Percentiles rank a stretch among this genome's conserved stretches.
Conservation (phyloP, 352 stramenopile species). For the Pythium oligandrum region DNA sequence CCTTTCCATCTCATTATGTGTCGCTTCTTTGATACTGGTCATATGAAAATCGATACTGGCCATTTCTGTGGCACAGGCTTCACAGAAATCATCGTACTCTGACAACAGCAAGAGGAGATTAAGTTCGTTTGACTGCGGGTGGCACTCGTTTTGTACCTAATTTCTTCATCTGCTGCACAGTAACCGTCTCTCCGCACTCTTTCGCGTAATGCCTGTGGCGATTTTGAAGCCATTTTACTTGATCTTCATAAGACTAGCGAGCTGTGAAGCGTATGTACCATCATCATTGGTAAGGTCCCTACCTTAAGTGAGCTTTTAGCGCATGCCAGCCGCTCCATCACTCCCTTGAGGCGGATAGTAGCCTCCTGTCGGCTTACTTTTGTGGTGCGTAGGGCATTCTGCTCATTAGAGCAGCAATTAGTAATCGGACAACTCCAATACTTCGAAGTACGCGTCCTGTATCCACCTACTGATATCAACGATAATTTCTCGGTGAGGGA, state of each 20-base stretch:
- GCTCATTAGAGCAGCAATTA: too few species aligned
- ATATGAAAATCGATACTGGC: neutral
- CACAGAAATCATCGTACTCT: neutral
- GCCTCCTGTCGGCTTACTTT: too few species aligned
- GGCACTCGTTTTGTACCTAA: conserved; percentile 5
- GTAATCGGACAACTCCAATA: too few species aligned
- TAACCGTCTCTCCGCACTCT: conserved; percentile 20
- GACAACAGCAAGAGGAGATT: conserved; percentile 12
- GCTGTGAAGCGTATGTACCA: neutral
- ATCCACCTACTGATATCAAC: too few species aligned
- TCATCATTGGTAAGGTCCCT: neutral
- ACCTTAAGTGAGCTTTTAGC: too few species aligned
- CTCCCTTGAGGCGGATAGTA: too few species aligned
- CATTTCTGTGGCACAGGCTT: too few species aligned
- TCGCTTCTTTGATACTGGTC: neutral
- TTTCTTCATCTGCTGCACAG: conserved; percentile 20
- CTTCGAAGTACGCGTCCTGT: too few species aligned
- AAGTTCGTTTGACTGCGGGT: neutral
- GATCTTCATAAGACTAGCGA: neutral
- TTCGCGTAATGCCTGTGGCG: conserved; percentile 19
- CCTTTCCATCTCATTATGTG: neutral
- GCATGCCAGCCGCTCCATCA: neutral
- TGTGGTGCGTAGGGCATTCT: too few species aligned
- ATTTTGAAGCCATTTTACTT: conserved; percentile 5
- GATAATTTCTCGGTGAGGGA: too few species aligned